Evolutionary conservation across 225 moss, liverwort and hornwort genomes (phyloP).

Genomic region (Ulota crispa): DNA sequence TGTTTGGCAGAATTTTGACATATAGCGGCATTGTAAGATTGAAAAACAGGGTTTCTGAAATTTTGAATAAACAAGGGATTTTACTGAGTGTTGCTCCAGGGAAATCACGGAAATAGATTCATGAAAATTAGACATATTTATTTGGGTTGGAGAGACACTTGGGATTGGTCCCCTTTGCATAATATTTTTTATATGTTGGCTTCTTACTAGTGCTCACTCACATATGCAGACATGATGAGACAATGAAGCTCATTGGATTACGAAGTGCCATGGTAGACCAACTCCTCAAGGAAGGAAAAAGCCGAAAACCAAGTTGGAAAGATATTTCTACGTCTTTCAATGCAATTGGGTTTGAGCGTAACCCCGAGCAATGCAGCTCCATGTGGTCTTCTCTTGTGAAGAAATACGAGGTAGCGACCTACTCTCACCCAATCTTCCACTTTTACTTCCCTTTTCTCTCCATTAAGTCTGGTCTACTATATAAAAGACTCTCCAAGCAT

Average conservation of each 20-base stretch:
- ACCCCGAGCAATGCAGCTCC: constrained; percentile 89
- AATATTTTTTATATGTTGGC: neutral
- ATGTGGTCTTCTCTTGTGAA: constrained; percentile 88
- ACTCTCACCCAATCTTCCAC: neutral
- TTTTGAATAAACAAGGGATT: neutral
- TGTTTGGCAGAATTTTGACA: neutral
- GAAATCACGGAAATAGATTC: neutral
- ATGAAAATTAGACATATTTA: neutral
- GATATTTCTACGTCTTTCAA: constrained; percentile 50
- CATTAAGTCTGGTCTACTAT: too few relatives aligned
- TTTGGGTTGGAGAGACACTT: neutral
- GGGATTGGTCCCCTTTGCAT: neutral
- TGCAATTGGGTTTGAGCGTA: constrained; percentile 63
- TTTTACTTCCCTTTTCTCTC: too few relatives aligned
- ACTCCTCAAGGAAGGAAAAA: constrained; percentile 39
- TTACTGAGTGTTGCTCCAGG: neutral
- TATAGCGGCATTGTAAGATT: neutral
- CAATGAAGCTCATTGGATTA: constrained; percentile 60
- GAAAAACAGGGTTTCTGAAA: neutral
- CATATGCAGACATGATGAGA: constrained; percentile 63
- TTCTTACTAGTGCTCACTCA: neutral
- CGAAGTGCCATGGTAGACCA: constrained; percentile 57
- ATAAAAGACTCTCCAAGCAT: too few relatives aligned
- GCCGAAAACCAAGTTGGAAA: constrained; percentile 73
- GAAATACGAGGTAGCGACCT: constrained; percentile 66